These are phyloP conservation scores for Aplosporella prunicola DNA, from an alignment of 2,329 filamentous ascomycete genomes.

Conservation along the genomic window DNA sequence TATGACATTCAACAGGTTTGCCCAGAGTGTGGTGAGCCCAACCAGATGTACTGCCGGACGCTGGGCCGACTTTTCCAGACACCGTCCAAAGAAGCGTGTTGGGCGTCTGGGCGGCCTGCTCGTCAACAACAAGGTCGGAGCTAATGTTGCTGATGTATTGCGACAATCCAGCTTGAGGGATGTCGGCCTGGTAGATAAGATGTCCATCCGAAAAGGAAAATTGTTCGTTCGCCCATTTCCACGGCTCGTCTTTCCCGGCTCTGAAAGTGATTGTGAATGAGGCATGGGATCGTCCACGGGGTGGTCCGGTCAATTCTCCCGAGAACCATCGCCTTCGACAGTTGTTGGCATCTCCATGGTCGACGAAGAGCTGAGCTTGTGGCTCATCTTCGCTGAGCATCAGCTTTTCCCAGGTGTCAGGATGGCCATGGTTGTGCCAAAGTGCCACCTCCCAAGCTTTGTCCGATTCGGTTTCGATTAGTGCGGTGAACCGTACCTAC, in stretches of 20 bases:
- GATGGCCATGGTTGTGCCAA: slow-evolving; percentile 57
- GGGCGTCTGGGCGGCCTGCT: slow-evolving; percentile 55
- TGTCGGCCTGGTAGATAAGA: slow-evolving; percentile 42
- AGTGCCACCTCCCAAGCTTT: slow-evolving; percentile 62
- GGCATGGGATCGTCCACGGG: slow-evolving; percentile 39
- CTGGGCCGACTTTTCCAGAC: slow-evolving; percentile 45
- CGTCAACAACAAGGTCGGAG: slow-evolving; percentile 43
- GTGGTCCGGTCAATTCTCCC: slow-evolving; percentile 35
- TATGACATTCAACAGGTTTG: slow-evolving; percentile 51
- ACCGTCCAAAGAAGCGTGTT: slow-evolving; percentile 64
- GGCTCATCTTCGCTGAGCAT: neutral
- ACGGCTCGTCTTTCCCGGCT: slow-evolving; percentile 41
- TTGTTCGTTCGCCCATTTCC: slow-evolving; percentile 63
- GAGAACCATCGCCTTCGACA: slow-evolving; percentile 44
- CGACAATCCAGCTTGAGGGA: slow-evolving; percentile 34
- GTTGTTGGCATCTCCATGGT: slow-evolving; percentile 11
- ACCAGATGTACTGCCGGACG: slow-evolving; percentile 49
- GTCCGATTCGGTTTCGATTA: slow-evolving; percentile 57
- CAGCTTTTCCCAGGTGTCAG: slow-evolving; percentile 50
- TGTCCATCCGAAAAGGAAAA: slow-evolving; percentile 54
- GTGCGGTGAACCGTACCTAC: slow-evolving; percentile 53
- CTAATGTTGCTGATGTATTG: slow-evolving; percentile 52
- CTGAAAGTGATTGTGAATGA: slow-evolving; percentile 67
- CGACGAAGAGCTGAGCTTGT: slow-evolving; percentile 8
- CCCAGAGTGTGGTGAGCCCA: slow-evolving; percentile 52